Evolutionary conservation across 139 green algal genomes (phyloP), one percentile per base, ranked within the genome.

Genomic region (Gonium pectorale): DNA sequence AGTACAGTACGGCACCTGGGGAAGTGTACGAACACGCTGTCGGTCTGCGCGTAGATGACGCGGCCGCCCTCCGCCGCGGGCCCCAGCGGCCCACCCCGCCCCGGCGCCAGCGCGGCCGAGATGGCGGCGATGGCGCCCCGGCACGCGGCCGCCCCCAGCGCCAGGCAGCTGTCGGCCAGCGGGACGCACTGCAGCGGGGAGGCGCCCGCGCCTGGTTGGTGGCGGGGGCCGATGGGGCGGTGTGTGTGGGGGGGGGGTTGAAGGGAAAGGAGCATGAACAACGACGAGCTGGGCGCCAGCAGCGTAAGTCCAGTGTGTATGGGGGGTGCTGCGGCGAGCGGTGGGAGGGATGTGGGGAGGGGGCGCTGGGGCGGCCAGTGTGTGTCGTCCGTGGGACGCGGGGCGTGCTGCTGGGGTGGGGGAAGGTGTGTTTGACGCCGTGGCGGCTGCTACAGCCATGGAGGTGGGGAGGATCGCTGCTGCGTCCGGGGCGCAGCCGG

Each of bases 81-180:
- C 31, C 69, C 81, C 17, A 88, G 63, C 31, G 59, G 40, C 35
- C 80, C 81, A 26, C 15, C 71, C 3, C 15, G 13, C 69, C 40
- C 46, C 69, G 88, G 81, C 35, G 52, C 68, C 24, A 82, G 68
- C 26, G 69, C 46, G 7, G 62, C 49, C 33, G 86, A 40, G 5
- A 90, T 63, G n/a, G 41, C 46, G 11, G 86, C 74, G 4, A 91
- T 90, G 51, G 94, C 92, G 0, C 35, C 68, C 7, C 73, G 63
- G 80, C 89, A 94, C 0, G 91, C 79, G 9, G 87, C 86, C 5
- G 90, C 91, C 0, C 95, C 95, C 26, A 93, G 80, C 5, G 94
- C 93, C 35, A 98, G 89, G 88, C 95, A 98, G 4, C 80, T 92
- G 84, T 98, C 95, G 0, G 95, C 95, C 46, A 98, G 86, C 2